Base-by-base conservation (phyloP, 1,139 yeast species). In the Hyphopichia pseudoburtonii region DNA sequence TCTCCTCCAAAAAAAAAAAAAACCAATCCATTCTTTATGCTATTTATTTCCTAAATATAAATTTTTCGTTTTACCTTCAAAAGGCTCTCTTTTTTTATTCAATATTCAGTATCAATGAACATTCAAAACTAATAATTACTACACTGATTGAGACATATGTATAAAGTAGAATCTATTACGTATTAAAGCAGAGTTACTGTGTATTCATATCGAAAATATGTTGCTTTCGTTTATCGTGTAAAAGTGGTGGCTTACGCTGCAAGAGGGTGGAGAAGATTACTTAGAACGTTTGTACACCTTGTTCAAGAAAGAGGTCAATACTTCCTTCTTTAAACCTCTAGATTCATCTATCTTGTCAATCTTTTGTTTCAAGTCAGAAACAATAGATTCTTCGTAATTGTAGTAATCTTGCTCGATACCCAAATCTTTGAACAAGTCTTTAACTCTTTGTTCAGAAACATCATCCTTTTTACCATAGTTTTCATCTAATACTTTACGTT, bases 281-380 rank as follows among this genome's bases (percentile, higher is more conserved):
- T 90, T 92, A 44, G 82, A 78, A 66, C 99, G 84, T 73, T 89
- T 90, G 80, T 94, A 92, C 52, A 94, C 86, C 70, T 92, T 94
- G 62, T 78, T 76, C 57, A 94, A 78, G 73, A 94, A 94, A 6
- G 82, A 78, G 30, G 86, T 78, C 55, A 92, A 76, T 21, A 89
- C 97, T 33, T 82, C 86, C 52, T 78, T 80, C 68, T 89, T 90
- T 68, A 94, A 86, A 10, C 98, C 98, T 57, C 94, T 80, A 24
- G 87, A 75, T 66, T 92, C 97, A 57, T 94, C 98, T 45, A 87
- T 66, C 30, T 73, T 54, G 23, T 75, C 76, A 50, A 94, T 94
- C 59, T 80, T 75, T 30, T 62, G 61, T 54, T 70, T 76, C 58
- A 94, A 73, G 45, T 85, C 77, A 34, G 65, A 60, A 31, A 88